These are phyloP conservation scores for Xylaria sp. DNA, from an alignment of 2,329 filamentous ascomycete genomes.

Conservation along the genomic window DNA sequence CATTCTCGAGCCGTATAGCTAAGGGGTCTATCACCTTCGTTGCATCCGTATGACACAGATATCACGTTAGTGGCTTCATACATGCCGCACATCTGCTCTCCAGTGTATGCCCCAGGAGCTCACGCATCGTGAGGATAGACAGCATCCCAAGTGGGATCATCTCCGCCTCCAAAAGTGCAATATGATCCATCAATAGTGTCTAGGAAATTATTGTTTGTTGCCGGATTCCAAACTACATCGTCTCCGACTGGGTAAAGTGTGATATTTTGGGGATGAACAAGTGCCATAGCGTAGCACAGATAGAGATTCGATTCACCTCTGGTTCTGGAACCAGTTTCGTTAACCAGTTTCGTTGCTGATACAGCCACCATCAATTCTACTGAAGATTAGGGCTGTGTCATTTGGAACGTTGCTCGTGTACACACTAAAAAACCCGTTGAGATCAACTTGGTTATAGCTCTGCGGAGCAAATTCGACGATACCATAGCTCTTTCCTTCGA, in stretches of 20 bases:
- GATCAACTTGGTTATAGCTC: conserved; percentile 25
- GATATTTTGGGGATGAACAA: conserved; percentile 64
- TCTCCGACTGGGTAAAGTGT: conserved; percentile 60
- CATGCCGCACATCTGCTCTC: conserved; percentile 58
- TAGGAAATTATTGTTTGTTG: conserved; percentile 56
- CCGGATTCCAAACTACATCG: conserved; percentile 49
- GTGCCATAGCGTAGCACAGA: conserved; percentile 64
- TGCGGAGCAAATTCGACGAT: conserved; percentile 29
- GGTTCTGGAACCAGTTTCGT: not conserved
- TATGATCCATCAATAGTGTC: conserved; percentile 33
- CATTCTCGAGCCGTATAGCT: conserved; percentile 63
- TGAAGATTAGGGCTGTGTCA: conserved; percentile 26
- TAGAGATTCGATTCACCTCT: conserved; percentile 65
- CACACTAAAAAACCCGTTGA: conserved; percentile 28
- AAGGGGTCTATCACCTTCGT: conserved; percentile 61
- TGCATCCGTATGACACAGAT: conserved; percentile 63
- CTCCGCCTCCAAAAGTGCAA: conserved; percentile 32
- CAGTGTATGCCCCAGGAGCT: conserved; percentile 54
- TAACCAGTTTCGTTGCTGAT: conserved; percentile 4
- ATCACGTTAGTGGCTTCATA: conserved; percentile 61
- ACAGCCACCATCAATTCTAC: conserved; percentile 29
- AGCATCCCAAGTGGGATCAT: conserved; percentile 22
- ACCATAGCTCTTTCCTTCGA: conserved; percentile 28
- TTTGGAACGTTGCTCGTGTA: conserved; percentile 23
- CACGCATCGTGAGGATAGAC: conserved; percentile 55